These are phyloP conservation scores for Fusarium pininemorale DNA, from an alignment of 2,329 filamentous ascomycete genomes.

Conservation along the genomic window DNA sequence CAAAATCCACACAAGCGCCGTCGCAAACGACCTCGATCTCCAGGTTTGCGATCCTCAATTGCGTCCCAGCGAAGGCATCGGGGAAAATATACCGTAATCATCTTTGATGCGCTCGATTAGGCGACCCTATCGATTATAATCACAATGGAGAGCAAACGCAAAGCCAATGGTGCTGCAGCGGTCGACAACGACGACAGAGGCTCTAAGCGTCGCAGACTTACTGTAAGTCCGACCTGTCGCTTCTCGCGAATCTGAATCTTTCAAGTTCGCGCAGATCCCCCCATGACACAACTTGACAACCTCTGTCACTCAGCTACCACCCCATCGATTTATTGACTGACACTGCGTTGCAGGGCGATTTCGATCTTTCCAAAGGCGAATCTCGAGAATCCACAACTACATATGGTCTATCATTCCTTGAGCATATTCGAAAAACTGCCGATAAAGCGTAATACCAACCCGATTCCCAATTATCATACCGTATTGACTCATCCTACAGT, in stretches of 20 bases:
- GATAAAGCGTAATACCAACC: conserved; percentile 77
- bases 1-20: conserved; percentile 41
- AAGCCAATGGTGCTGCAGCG: conserved; percentile 57
- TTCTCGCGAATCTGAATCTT: conserved; percentile 6
- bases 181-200: conserved; percentile 62
- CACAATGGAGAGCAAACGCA: conserved; percentile 67
- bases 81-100: not conserved
- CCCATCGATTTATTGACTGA: conserved; percentile 14
- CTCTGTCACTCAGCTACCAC: not conserved
- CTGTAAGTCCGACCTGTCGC: conserved; percentile 54
- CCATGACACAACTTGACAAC: not conserved
- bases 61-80: conserved; percentile 31
- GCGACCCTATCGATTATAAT: conserved; percentile 37
- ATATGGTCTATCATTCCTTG: conserved; percentile 76
- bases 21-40: conserved; percentile 28
- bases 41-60: conserved; percentile 42
- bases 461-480: not conserved
- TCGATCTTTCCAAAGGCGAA: conserved; percentile 65
- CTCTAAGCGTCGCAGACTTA: conserved; percentile 64
- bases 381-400: conserved; percentile 74
- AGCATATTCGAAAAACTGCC: conserved; percentile 77
- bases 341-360: conserved; percentile 47
- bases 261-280: not conserved
- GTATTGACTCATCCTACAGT: conserved; percentile 52
- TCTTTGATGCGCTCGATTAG: conserved; percentile 42